These are phyloP conservation scores for Sclerotinia subarctica DNA, from an alignment of 2,329 filamentous ascomycete species.

Conservation along the genomic window DNA sequence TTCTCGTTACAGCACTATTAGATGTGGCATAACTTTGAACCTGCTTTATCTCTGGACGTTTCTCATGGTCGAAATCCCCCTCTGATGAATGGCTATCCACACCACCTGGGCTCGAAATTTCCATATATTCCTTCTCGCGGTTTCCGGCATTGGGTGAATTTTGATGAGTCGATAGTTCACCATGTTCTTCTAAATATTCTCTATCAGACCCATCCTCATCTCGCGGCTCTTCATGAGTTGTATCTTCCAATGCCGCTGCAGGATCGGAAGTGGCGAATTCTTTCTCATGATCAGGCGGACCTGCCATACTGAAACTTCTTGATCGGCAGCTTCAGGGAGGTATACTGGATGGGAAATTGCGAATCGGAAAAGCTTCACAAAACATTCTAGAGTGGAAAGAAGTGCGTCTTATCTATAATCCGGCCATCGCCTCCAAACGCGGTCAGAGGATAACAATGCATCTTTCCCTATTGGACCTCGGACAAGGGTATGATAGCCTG, in stretches of 20 bases:
- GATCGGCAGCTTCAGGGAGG: too few relatives aligned
- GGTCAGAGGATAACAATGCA: slow-evolving; percentile 2
- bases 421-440: neutral
- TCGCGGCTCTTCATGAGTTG: slow-evolving; percentile 10
- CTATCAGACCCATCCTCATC: slow-evolving; percentile 20
- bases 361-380: neutral
- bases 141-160: slow-evolving; percentile 13
- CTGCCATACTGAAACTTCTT: slow-evolving; percentile 16
- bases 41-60: slow-evolving; percentile 41
- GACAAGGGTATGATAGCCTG: slow-evolving; percentile 1
- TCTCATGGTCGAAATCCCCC: slow-evolving; percentile 26
- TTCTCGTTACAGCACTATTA: slow-evolving; percentile 48
- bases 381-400: neutral
- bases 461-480: neutral
- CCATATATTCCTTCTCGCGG: slow-evolving; percentile 33
- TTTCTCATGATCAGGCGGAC: slow-evolving; percentile 15
- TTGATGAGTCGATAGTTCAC: slow-evolving; percentile 11
- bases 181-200: slow-evolving; percentile 14
- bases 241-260: slow-evolving; percentile 7
- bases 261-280: slow-evolving; percentile 14
- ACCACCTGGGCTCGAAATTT: slow-evolving; percentile 26
- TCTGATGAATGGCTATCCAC: slow-evolving; percentile 25
- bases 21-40: slow-evolving; percentile 55
- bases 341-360: neutral
- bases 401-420: slow-evolving; percentile 4